Conservation (phyloP, 2,329 filamentous ascomycete genomes). For the Harringtonia aguacate region DNA sequence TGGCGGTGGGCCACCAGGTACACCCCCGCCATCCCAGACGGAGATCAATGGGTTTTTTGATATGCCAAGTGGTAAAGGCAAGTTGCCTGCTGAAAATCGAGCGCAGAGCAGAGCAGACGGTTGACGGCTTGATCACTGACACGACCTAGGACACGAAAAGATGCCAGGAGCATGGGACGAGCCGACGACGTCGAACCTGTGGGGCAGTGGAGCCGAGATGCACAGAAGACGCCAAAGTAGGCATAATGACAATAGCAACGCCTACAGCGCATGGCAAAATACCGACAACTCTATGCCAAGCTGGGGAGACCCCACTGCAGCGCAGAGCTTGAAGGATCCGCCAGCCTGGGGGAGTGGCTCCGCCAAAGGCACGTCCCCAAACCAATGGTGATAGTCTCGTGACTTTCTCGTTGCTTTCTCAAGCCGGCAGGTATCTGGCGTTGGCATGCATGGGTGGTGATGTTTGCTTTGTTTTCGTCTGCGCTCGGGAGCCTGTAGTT, state of each 20-base stretch:
- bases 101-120: too few relatives aligned
- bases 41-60: not conserved
- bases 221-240: not conserved
- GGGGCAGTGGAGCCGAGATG: not conserved
- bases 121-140: not conserved
- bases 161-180: constrained; percentile 8
- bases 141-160: not conserved
- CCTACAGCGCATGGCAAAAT: not conserved
- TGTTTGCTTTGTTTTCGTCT: too few relatives aligned
- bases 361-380: not conserved
- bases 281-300: not conserved
- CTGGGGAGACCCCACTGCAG: constrained; percentile 10
- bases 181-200: not conserved
- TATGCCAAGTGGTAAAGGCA: not conserved
- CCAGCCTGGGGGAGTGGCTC: not conserved
- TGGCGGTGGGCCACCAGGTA: not conserved
- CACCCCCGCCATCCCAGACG: not conserved
- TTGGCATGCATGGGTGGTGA: too few relatives aligned
- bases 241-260: not conserved
- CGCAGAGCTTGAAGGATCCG: constrained; percentile 10
- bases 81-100: not conserved
- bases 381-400: not conserved
- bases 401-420: too few relatives aligned
- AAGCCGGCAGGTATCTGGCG: too few relatives aligned
- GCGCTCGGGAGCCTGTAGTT: too few relatives aligned